Percentiles rank a stretch among this genome's conserved stretches.
phyloP scores from a whole-genome alignment of 2,329 filamentous ascomycete genomes.

The Cercospora citrullina region DNA sequence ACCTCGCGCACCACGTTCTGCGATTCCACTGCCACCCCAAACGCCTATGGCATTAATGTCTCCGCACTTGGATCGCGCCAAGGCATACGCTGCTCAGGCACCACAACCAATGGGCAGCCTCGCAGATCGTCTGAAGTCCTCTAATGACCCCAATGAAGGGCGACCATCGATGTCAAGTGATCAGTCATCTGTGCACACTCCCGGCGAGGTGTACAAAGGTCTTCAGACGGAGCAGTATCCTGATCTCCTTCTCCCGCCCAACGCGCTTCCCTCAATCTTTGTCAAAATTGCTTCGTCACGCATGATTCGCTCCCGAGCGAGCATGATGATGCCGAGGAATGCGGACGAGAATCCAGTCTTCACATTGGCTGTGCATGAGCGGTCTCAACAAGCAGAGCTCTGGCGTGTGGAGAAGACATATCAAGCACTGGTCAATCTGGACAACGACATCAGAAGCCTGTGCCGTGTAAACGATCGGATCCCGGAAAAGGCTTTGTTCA shows the following conservation, averaged over 20 bases:
- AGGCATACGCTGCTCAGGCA: slow-evolving; percentile 38
- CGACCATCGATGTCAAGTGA: slow-evolving; percentile 33
- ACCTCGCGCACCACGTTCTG: slow-evolving; percentile 70
- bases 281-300: slow-evolving; percentile 89
- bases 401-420: slow-evolving; percentile 96
- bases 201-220: slow-evolving; percentile 66
- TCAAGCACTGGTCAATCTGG: slow-evolving; percentile 74
- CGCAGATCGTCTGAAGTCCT: slow-evolving; percentile 28
- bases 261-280: slow-evolving; percentile 80
- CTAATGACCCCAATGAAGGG: slow-evolving; percentile 27
- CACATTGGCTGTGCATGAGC: slow-evolving; percentile 79
- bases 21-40: slow-evolving; percentile 70
- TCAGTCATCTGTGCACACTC: slow-evolving; percentile 27
- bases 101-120: slow-evolving; percentile 23
- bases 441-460: slow-evolving; percentile 75
- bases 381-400: slow-evolving; percentile 73
- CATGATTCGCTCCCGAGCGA: slow-evolving; percentile 87
- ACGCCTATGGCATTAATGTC: slow-evolving; percentile 65
- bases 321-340: slow-evolving; percentile 75
- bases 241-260: slow-evolving; percentile 79
- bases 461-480: slow-evolving; percentile 71
- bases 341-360: slow-evolving; percentile 92
- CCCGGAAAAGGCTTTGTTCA: slow-evolving; percentile 84
- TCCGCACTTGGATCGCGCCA: slow-evolving; percentile 46
- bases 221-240: slow-evolving; percentile 85